A percentile compares a stretch with the other conserved stretches of the same genome.
Conservation (phyloP, 2,329 filamentous ascomycete genomes). For the Clonostachys rosea region DNA sequence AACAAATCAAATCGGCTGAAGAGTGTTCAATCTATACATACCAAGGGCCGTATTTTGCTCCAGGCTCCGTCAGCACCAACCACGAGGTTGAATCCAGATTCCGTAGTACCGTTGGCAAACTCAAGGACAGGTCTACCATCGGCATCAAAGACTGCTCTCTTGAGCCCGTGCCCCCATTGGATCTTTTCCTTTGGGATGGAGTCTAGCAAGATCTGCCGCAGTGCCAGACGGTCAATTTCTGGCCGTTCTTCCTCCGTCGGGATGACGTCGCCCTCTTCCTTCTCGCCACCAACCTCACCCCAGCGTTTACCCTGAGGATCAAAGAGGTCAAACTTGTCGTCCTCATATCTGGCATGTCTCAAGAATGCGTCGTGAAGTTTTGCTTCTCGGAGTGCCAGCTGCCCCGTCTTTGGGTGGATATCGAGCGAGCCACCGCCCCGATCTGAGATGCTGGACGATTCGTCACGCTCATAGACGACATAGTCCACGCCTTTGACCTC, state of each 20-base stretch:
- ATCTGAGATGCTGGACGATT: constrained; percentile 10
- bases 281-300: constrained; percentile 9
- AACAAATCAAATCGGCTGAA: no score
- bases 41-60: constrained; percentile 20
- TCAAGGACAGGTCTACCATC: neutral
- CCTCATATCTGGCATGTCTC: neutral
- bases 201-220: constrained; percentile 24
- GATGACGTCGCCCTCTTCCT: constrained; percentile 6
- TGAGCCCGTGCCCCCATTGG: constrained; percentile 2
- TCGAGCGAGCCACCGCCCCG: constrained; percentile 37
- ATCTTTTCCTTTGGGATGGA: constrained; percentile 22
- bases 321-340: constrained; percentile 20
- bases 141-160: neutral
- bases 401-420: constrained; percentile 38
- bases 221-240: constrained; percentile 28
- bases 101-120: neutral
- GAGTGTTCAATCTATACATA: neutral
- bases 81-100: constrained; percentile 1
- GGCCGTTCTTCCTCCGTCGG: constrained; percentile 13
- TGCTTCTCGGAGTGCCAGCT: constrained; percentile 34
- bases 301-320: constrained; percentile 34
- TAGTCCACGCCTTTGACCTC: constrained; percentile 25
- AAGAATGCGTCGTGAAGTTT: constrained; percentile 33
- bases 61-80: constrained; percentile 8
- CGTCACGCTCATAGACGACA: constrained; percentile 27